Evolutionary conservation across 768 basidiomycete species (phyloP), one percentile per base, ranked within the genome.

Genomic region (Hypholoma sublateritium): DNA sequence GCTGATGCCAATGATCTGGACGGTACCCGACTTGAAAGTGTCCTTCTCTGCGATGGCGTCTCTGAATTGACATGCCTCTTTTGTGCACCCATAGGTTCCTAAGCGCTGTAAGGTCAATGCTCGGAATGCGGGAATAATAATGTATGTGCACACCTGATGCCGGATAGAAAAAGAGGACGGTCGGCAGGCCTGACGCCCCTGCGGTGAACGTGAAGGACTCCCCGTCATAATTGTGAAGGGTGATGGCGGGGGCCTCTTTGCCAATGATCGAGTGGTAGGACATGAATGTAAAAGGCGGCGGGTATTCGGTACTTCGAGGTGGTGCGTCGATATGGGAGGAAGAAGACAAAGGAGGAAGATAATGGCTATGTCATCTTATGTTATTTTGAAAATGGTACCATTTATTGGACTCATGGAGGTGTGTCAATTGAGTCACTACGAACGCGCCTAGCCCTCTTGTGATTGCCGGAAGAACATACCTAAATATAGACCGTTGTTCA

Each of bases 51-150:
- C 81, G 41, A 90, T 72, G 4, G 90, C 90, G 73, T 94, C 89
- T 21, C 92, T 82, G 70, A 95, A 93, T 51, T 85, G 78, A 63
- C 91, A 93, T 1, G 88, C 91, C 69, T 94, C 86, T 63, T 80
- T 86, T n/a, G 89, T 95, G 70, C 93, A 93, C 6, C 88, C 91
- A 49, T 77, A 86, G 2, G 89, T 83, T 5, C 86, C 89, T 86
- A 36, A 36, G 19, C 22, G 12, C 13, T 32, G 5, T 24, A n/a
- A 45, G 17, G 24, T 16, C 13, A 28, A 13, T 24, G 19, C 24
- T n/a, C 12, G 11, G 17, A 19, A 22, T 28, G 12, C 16, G 45
- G 5, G 28, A 51, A 56, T 24, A 24, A 8, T 43, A 24, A 14
- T 14, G 24, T 42, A 22, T 12, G 22, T 12, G 47, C 70, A 57